phyloP scores from a whole-genome alignment of 2,329 filamentous ascomycete genomes.

The Neospermospora avenae region DNA sequence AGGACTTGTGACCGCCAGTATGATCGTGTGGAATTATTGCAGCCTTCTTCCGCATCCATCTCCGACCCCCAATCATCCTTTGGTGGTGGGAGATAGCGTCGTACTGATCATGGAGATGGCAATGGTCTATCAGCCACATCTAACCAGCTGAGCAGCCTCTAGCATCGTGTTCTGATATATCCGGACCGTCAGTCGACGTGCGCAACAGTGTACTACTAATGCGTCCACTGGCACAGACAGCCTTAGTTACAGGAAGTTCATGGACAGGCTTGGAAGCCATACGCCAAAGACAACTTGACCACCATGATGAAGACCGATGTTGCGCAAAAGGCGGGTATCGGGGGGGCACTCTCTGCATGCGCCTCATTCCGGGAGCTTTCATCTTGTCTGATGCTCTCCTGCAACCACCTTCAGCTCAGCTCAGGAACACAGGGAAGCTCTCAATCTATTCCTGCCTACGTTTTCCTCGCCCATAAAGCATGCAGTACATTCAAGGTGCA shows the following conservation, averaged over 20 bases:
- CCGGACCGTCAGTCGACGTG: background rate
- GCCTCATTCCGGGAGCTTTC: background rate
- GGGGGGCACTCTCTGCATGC: background rate
- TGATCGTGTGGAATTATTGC: slow-evolving; percentile 14
- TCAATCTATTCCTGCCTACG: background rate
- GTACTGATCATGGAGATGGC: background rate
- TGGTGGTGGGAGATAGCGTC: background rate
- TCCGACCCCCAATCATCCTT: background rate
- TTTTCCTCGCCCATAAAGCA: background rate
- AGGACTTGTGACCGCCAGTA: background rate
- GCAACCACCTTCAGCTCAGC: background rate
- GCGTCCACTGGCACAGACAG: background rate
- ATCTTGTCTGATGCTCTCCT: background rate
- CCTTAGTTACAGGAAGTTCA: background rate
- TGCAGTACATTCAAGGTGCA: background rate
- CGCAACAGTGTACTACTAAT: background rate
- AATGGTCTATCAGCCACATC: background rate
- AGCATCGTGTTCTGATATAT: background rate
- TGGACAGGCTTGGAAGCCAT: background rate
- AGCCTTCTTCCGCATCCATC: background rate
- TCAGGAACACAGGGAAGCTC: background rate
- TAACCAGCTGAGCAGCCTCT: background rate
- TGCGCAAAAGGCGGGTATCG: background rate
- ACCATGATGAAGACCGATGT: background rate
- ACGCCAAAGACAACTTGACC: background rate